A percentile compares a stretch with the other conserved stretches of the same genome.
Conservation (phyloP, 2,329 filamentous ascomycete species). For the Cladosporium sp. region DNA sequence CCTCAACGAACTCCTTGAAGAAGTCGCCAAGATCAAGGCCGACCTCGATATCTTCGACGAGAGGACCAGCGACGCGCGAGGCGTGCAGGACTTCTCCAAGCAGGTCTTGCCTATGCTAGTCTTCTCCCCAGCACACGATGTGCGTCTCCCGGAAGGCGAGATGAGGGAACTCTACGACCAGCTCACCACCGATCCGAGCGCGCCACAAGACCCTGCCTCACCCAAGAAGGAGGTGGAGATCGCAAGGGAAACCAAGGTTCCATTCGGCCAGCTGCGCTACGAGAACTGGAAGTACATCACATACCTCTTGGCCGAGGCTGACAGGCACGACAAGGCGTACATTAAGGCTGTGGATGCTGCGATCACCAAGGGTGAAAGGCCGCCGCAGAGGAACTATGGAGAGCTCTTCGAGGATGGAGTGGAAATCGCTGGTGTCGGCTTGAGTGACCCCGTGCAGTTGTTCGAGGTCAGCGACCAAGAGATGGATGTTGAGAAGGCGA, state of each 20-base stretch:
- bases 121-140: conserved; percentile 25
- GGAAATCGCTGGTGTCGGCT: background rate
- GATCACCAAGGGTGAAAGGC: conserved; percentile 29
- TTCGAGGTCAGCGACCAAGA: background rate
- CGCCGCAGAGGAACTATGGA: conserved; percentile 23
- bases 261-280: conserved; percentile 50
- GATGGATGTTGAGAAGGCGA: conserved; percentile 16
- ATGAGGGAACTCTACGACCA: conserved; percentile 48
- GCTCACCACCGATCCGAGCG: conserved; percentile 44
- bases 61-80: conserved; percentile 24
- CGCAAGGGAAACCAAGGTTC: conserved; percentile 30
- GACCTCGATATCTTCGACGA: conserved; percentile 32
- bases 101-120: conserved; percentile 43
- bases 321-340: conserved; percentile 33
- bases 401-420: conserved; percentile 15
- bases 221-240: background rate
- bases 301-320: conserved; percentile 44
- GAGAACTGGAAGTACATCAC: conserved; percentile 54
- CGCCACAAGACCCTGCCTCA: conserved; percentile 7
- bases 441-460: conserved; percentile 10
- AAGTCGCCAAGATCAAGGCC: conserved; percentile 27
- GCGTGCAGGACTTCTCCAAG: conserved; percentile 39
- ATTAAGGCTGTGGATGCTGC: conserved; percentile 32
- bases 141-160: conserved; percentile 31
- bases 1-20: conserved; percentile 11